Conservation (phyloP, 2,329 filamentous ascomycete genomes). For the Colletotrichum sp. region DNA sequence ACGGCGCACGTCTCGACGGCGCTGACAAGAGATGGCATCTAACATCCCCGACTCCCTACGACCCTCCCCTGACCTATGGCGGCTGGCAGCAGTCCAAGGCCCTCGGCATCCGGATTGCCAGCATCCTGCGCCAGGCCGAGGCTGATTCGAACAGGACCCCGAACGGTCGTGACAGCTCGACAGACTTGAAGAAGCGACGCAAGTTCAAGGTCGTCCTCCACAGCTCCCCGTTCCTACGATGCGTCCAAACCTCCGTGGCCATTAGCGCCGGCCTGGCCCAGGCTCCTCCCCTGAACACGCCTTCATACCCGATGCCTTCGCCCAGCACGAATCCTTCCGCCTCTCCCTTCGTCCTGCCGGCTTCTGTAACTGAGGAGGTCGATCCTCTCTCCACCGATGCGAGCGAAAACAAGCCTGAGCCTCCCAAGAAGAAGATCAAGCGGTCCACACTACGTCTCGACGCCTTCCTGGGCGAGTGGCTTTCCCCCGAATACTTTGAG, state of each 20-base stretch:
- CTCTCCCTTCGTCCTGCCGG: constrained; percentile 13
- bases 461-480: constrained; percentile 94
- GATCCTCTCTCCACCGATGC: constrained; percentile 15
- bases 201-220: constrained; percentile 85
- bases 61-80: constrained; percentile 92
- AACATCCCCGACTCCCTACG: constrained; percentile 91
- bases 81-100: constrained; percentile 89
- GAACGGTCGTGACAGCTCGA: constrained; percentile 23
- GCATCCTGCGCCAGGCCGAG: constrained; percentile 64
- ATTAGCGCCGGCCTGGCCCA: constrained; percentile 86
- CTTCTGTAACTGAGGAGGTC: constrained; percentile 7
- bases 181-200: constrained; percentile 49
- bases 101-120: constrained; percentile 83
- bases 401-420: background rate
- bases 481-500: constrained; percentile 92
- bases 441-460: constrained; percentile 80
- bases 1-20: constrained; percentile 92
- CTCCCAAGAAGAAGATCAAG: constrained; percentile 36
- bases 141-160: constrained; percentile 38
- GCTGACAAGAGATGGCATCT: constrained; percentile 96
- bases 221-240: constrained; percentile 91
- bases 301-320: constrained; percentile 35
- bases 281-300: constrained; percentile 42
- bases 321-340: constrained; percentile 22
- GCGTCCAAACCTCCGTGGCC: constrained; percentile 88